A percentile compares a stretch with the other conserved stretches of the same genome.
Conservation (phyloP, 306 rosid genomes). For the Neltuma alba region DNA sequence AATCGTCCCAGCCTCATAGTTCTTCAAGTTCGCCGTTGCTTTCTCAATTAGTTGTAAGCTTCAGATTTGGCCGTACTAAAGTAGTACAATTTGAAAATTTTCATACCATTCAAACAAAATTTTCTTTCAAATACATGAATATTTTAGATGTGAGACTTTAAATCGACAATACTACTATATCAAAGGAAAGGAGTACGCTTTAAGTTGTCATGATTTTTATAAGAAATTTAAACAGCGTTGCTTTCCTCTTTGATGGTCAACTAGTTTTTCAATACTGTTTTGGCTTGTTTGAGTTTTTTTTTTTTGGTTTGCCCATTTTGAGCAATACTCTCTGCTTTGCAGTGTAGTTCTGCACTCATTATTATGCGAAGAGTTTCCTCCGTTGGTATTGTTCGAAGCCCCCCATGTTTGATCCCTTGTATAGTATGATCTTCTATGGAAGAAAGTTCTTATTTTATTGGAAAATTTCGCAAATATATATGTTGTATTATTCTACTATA, state of each 20-base stretch:
- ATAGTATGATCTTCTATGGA: conserved; percentile 3
- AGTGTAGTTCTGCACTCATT: conserved; percentile 1
- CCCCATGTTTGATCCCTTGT: conserved; percentile 7
- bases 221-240: conserved; percentile 9
- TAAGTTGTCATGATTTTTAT: conserved; percentile 1
- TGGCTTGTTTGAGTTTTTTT: conserved; percentile 20
- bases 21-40: too few species aligned
- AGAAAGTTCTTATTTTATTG: conserved; percentile 21
- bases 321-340: conserved; percentile 25
- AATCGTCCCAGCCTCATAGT: too few species aligned
- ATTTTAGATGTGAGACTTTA: too few species aligned
- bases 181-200: too few species aligned
- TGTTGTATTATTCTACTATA: not conserved
- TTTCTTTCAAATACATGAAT: too few species aligned
- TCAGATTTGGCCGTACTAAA: too few species aligned
- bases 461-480: conserved; percentile 7
- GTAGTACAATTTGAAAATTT: too few species aligned
- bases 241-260: conserved; percentile 13
- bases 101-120: too few species aligned
- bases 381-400: conserved; percentile 22
- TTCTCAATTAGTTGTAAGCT: too few species aligned
- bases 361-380: conserved; percentile 5
- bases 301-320: not conserved
- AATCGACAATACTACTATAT: too few species aligned
- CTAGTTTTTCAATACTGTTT: not conserved